Percentiles rank a stretch among this genome's conserved stretches.
phyloP scores from a whole-genome alignment of 345 rosid genomes.

The Microthlaspi erraticum region DNA sequence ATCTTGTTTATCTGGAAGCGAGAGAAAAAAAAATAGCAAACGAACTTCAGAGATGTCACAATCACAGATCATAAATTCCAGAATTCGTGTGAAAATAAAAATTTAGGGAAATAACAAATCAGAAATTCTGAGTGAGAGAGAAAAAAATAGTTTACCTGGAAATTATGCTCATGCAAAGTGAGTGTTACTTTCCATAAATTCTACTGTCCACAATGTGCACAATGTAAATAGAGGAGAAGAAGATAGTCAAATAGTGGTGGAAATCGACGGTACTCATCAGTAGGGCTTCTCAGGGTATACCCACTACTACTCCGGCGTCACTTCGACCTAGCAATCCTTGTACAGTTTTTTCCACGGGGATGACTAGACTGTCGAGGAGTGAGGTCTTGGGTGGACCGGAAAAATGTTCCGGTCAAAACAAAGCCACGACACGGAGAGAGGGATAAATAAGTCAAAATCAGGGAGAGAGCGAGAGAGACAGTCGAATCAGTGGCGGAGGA shows the following conservation, averaged over 20 bases:
- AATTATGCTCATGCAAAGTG: conserved; percentile 22
- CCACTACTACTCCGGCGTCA: conserved; percentile 12
- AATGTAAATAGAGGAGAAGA: background rate
- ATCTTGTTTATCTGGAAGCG: conserved; percentile 40
- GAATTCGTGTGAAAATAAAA: background rate
- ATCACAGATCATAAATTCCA: conserved; percentile 5
- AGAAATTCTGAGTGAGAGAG: background rate
- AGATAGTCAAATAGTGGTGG: background rate
- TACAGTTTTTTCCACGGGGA: background rate
- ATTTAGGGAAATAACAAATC: conserved; percentile 23
- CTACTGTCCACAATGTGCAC: conserved; percentile 16
- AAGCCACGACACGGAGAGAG: background rate
- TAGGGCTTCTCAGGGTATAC: conserved; percentile 17
- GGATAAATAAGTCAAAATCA: background rate
- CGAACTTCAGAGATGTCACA: conserved; percentile 27
- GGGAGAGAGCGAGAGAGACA: background rate
- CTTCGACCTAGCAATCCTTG: conserved; percentile 2
- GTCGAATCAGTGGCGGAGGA: conserved; percentile 3
- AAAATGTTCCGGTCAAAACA: conserved; percentile 9
- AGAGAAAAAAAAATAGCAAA: background rate
- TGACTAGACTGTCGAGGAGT: background rate
- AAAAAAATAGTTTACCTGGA: conserved; percentile 25
- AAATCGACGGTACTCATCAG: conserved; percentile 15
- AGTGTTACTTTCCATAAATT: conserved; percentile 2
- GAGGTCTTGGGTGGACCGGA: conserved; percentile 16